A percentile compares a stretch with the other conserved stretches of the same genome.
Conservation (phyloP, 2,329 filamentous ascomycete genomes). For the Metarhizium rileyi region DNA sequence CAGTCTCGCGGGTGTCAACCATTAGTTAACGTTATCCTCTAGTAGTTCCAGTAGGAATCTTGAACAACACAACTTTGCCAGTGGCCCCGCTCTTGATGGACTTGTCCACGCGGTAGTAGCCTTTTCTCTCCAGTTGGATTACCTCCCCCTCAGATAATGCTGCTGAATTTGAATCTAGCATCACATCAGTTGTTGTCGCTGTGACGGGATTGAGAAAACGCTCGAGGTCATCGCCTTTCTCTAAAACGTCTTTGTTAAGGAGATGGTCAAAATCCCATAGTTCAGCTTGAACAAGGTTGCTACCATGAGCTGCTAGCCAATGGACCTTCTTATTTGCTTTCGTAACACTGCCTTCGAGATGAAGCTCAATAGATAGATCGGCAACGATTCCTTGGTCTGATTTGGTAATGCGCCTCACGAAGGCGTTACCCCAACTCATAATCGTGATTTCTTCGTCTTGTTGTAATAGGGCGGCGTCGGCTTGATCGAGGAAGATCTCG, state of each 20-base stretch:
- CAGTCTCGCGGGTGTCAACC: no score
- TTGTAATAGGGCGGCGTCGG: not conserved
- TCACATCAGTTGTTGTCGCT: not conserved
- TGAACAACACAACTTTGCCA: constrained; percentile 1
- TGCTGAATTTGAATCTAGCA: not conserved
- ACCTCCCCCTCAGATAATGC: not conserved
- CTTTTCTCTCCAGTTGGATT: constrained; percentile 2
- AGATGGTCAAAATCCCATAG: constrained; percentile 3
- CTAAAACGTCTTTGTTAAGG: not conserved
- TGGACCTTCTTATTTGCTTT: constrained; percentile 4
- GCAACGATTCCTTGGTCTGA: not conserved
- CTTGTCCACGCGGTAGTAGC: not conserved
- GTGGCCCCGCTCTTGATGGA: not conserved
- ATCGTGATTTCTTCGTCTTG: not conserved
- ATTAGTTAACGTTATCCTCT: no score
- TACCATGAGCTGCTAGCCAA: constrained; percentile 1
- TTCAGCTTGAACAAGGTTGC: not conserved
- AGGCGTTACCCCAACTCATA: not conserved
- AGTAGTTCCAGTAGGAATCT: not conserved
- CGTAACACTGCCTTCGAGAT: not conserved
- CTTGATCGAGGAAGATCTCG: constrained; percentile 1
- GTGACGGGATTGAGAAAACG: not conserved
- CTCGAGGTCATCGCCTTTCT: not conserved
- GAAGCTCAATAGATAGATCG: not conserved
- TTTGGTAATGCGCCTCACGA: not conserved